phyloP scores from a whole-genome alignment of 73 alveolate genomes.

The Blepharisma stoltei region DNA sequence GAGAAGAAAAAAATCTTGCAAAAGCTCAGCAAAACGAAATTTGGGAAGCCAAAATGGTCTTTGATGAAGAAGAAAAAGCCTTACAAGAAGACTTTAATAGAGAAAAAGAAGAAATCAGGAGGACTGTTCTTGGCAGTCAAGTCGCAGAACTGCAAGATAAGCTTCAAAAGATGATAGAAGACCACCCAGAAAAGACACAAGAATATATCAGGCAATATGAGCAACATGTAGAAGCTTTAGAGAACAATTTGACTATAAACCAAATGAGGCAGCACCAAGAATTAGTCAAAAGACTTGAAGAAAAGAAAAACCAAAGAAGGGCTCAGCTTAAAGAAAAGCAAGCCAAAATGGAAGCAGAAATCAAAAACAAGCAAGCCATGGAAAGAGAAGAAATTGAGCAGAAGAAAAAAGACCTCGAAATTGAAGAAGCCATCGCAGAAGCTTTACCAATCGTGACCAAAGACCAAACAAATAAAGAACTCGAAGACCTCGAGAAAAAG shows the following conservation, averaged over 20 bases:
- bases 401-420: neutral
- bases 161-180: neutral
- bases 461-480: neutral
- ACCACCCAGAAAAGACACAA: conserved; percentile 18
- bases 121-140: neutral
- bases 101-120: neutral
- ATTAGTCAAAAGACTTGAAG: conserved; percentile 5
- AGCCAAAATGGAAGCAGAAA: conserved; percentile 11
- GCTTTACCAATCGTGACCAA: neutral
- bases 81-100: neutral
- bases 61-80: neutral
- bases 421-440: conserved; percentile 10
- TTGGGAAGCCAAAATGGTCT: neutral
- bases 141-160: conserved; percentile 14
- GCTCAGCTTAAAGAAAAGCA: neutral
- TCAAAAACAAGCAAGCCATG: neutral
- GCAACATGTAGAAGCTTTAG: neutral
- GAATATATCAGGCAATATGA: conserved; percentile 16
- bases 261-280: conserved; percentile 21
- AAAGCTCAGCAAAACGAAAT: conserved; percentile 7
- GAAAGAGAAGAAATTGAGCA: neutral
- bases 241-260: conserved; percentile 12
- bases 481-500: neutral
- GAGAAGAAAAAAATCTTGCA: neutral
- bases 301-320: neutral